Percentiles rank a stretch among this genome's conserved stretches.
phyloP scores from a whole-genome alignment of 1,284 basidiomycete genomes.

The Stygiomarasmius scandens region DNA sequence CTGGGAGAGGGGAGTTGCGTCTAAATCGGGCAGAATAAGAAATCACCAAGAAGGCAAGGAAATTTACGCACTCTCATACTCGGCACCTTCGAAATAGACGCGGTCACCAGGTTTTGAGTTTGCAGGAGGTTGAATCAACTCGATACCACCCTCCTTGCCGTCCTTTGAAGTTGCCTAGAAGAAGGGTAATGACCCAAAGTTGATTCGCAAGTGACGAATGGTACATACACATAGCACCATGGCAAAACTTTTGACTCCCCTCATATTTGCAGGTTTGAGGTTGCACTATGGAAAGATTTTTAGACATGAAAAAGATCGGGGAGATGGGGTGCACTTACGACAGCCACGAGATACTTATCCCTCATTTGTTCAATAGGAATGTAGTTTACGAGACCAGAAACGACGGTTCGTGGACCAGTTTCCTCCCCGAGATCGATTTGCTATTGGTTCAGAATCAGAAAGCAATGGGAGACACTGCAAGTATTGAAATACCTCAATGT shows the following conservation, averaged over 20 bases:
- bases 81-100: constrained; percentile 89
- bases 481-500: constrained; percentile 69
- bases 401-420: constrained; percentile 89
- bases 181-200: background rate
- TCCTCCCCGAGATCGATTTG: constrained; percentile 96
- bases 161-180: constrained; percentile 82
- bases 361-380: constrained; percentile 93
- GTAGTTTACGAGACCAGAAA: constrained; percentile 93
- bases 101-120: constrained; percentile 87
- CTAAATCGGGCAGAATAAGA: constrained; percentile 37
- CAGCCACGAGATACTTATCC: constrained; percentile 82
- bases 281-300: constrained; percentile 65
- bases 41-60: background rate
- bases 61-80: constrained; percentile 71
- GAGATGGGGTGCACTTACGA: constrained; percentile 53
- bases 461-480: constrained; percentile 7
- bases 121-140: constrained; percentile 87
- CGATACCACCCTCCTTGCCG: constrained; percentile 89
- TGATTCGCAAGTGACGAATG: background rate
- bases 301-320: background rate
- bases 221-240: constrained; percentile 88
- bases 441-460: constrained; percentile 37
- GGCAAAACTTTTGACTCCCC: constrained; percentile 93
- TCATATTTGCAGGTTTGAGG: constrained; percentile 93
- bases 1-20: constrained; percentile 72